Evolutionary conservation across 2,329 filamentous ascomycete species (phyloP).

Genomic region (Uncinocarpus reesii): DNA sequence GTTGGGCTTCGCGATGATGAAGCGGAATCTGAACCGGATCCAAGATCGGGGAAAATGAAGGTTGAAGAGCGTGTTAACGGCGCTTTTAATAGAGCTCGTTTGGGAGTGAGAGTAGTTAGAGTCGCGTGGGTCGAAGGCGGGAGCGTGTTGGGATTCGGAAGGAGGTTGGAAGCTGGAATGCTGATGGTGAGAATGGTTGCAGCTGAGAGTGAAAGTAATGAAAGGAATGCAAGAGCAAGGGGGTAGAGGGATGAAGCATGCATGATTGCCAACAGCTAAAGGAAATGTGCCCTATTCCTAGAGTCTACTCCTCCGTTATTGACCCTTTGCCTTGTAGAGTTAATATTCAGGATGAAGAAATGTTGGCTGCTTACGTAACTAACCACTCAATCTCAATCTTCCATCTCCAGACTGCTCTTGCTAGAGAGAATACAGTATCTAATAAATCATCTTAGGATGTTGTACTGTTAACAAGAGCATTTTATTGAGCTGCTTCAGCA

Average conservation of each 20-base stretch:
- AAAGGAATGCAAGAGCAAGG: slow-evolving; percentile 16
- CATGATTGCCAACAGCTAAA: neutral
- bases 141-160: slow-evolving; percentile 36
- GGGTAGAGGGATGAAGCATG: slow-evolving; percentile 1
- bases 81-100: slow-evolving; percentile 45
- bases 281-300: neutral
- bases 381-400: neutral
- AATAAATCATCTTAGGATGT: no score
- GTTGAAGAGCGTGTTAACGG: slow-evolving; percentile 58
- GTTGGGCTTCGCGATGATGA: slow-evolving; percentile 34
- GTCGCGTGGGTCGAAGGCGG: slow-evolving; percentile 44
- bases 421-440: no score
- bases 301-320: neutral
- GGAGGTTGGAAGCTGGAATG: slow-evolving; percentile 34
- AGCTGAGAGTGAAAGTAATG: slow-evolving; percentile 18
- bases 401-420: no score
- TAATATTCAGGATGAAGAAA: neutral
- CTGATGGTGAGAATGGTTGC: slow-evolving; percentile 28
- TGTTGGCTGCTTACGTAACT: neutral
- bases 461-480: no score
- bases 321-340: no score
- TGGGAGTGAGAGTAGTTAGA: slow-evolving; percentile 37
- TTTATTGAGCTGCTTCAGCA: no score
- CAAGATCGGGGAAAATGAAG: slow-evolving; percentile 59
- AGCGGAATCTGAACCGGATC: neutral